Base-by-base conservation (phyloP, 129 eudicot genomes). In the Helichrysum umbraculigerum region DNA sequence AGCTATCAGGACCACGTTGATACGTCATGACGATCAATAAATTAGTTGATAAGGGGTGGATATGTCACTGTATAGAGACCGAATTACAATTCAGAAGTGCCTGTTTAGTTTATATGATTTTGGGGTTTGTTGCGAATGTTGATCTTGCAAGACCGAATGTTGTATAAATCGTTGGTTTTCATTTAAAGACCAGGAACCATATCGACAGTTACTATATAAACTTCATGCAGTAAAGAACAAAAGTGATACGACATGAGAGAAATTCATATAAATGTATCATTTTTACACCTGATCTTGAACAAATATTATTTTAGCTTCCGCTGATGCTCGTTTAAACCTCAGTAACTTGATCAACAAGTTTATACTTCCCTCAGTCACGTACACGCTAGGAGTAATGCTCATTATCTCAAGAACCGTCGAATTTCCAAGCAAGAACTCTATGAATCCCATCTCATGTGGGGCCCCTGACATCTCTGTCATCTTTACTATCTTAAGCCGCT, bases 1-100 rank as follows among this genome's bases (percentile, higher is more conserved):
- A 95, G 81, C 96, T 91, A 68, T 95, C 99, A 0, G 99, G 99
- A 39, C 99, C 99, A 0, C 82, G 99, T 73, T 95, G 85, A 89
- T 77, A 39, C 16, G 1, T 30, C 66, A 51, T 42, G 32, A 42
- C 7, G 66, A n/a, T 11, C 14, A 57, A 80, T 52, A 81, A 70
- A 60, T 28, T 29, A 42, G 52, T 22, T 59, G 32, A 56, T n/a
- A 42, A 56, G 47, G 73, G 35, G 15, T 51, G 30, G 61, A 63
- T 66, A 57, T 76, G 56, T 51, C 65, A 66, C 35, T 83, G 85
- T 83, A 88, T 72, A 85, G 77, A 85, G 47, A 73, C 79, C 35
- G 67, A 81, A 80, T 42, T 57, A 22, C 28, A 73, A 58, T 66
- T 80, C 68, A 41, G 66, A 79, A 66, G 22, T 54, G 5, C 78